Evolutionary conservation across 148 eudicot species (phyloP).

Genomic region (Vaccinium corymbosum): DNA sequence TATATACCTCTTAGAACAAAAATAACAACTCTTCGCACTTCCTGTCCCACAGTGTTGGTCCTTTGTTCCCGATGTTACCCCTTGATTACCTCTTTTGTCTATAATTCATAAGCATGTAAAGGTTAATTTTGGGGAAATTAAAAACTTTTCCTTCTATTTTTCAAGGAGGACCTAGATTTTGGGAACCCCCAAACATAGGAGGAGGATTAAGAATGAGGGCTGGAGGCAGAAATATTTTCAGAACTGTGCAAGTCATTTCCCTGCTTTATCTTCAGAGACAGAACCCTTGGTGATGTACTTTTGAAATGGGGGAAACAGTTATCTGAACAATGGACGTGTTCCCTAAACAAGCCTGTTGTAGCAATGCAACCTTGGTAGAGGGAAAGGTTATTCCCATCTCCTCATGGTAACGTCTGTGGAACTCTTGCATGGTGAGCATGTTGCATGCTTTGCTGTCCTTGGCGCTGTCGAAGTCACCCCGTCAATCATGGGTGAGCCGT

Average conservation of each 20-base stretch:
- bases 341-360: conserved; percentile 76
- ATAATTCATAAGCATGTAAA: neutral
- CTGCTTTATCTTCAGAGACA: conserved; percentile 88
- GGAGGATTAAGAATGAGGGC: neutral
- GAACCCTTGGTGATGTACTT: conserved; percentile 88
- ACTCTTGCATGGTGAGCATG: conserved; percentile 97
- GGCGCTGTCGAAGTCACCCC: conserved; percentile 87
- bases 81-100: neutral
- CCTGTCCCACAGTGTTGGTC: neutral
- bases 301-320: conserved; percentile 87
- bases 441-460: conserved; percentile 96
- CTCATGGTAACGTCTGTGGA: conserved; percentile 78
- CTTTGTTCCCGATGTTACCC: neutral
- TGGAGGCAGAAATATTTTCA: neutral
- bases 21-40: neutral
- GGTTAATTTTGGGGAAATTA: neutral
- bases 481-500: conserved; percentile 82
- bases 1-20: neutral
- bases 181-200: too few relatives aligned
- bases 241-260: conserved; percentile 83
- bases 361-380: conserved; percentile 94
- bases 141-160: neutral
- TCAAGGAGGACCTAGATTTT: too few relatives aligned
- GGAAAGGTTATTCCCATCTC: conserved; percentile 75
- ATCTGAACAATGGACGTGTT: conserved; percentile 72